A percentile compares a stretch with the other conserved stretches of the same genome.
These are phyloP conservation scores for Geotrichum carabidarum DNA, from an alignment of 1,139 yeast species.

Conservation along the genomic window DNA sequence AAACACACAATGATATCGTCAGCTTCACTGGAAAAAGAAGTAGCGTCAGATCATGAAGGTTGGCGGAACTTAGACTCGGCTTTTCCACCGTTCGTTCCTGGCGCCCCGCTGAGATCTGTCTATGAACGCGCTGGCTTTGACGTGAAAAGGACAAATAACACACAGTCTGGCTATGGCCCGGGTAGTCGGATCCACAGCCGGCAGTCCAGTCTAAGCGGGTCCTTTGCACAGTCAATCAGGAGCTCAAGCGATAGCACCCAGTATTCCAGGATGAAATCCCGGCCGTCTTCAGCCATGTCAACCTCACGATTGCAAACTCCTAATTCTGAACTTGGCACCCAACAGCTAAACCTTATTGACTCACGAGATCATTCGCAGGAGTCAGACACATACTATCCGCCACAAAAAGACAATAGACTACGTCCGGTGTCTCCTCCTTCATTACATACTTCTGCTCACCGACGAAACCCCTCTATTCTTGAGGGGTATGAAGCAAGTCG, in stretches of 20 bases:
- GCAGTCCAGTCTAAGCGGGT: background rate
- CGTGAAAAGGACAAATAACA: constrained; percentile 25
- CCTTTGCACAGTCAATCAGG: background rate
- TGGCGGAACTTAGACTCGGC: constrained; percentile 35
- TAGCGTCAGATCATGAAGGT: background rate
- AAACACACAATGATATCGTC: background rate
- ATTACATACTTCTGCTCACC: background rate
- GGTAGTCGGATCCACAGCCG: background rate
- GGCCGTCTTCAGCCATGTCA: background rate
- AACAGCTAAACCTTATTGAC: background rate
- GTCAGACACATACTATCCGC: background rate
- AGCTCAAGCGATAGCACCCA: background rate
- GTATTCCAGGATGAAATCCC: background rate
- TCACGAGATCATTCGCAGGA: background rate
- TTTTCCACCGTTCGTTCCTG: constrained; percentile 38
- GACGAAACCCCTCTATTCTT: background rate
- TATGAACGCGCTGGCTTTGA: constrained; percentile 43
- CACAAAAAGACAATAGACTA: background rate
- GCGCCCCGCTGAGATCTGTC: constrained; percentile 34
- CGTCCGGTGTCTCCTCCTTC: background rate
- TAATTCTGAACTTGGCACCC: background rate
- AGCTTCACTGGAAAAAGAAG: too few species aligned
- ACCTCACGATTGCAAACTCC: background rate
- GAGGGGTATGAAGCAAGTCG: background rate
- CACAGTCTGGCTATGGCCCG: background rate